A percentile compares a stretch with the other conserved stretches of the same genome.
phyloP scores from a whole-genome alignment of 768 basidiomycete genomes.

The Astraeus odoratus region DNA sequence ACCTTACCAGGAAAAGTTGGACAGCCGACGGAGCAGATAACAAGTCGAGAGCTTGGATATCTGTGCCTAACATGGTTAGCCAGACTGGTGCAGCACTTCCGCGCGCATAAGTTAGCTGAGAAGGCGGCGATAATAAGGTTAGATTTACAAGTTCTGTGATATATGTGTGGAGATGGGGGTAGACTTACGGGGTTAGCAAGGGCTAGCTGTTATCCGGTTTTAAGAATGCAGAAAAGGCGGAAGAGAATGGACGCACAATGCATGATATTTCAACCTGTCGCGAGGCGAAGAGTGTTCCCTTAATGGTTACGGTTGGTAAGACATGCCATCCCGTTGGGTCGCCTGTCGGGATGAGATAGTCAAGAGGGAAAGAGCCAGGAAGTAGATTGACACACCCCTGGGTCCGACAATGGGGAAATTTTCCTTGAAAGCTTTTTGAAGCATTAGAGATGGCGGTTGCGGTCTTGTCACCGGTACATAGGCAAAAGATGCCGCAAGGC shows the following conservation, averaged over 20 bases:
- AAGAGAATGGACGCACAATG: constrained; percentile 22
- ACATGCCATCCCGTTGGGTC: constrained; percentile 37
- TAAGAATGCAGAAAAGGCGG: background rate
- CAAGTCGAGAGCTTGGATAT: constrained; percentile 45
- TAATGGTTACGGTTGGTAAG: constrained; percentile 23
- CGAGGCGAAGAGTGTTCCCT: constrained; percentile 30
- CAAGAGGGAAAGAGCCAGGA: background rate
- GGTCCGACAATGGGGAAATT: constrained; percentile 29
- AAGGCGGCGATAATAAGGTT: background rate
- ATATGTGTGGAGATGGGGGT: too few species aligned
- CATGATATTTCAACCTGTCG: constrained; percentile 24
- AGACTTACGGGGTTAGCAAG: constrained; percentile 41
- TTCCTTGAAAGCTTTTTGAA: constrained; percentile 31
- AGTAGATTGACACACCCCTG: constrained; percentile 11
- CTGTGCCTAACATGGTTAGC: constrained; percentile 37
- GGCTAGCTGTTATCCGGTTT: constrained; percentile 31
- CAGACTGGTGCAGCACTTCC: constrained; percentile 46
- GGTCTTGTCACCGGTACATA: constrained; percentile 30
- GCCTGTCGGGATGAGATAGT: constrained; percentile 8
- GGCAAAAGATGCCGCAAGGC: constrained; percentile 27
- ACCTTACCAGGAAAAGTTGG: constrained; percentile 37
- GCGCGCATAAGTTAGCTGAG: constrained; percentile 43
- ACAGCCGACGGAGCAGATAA: constrained; percentile 36
- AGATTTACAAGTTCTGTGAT: too few species aligned
- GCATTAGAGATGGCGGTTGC: constrained; percentile 29